Base-by-base conservation (phyloP, 1,139 yeast genomes). In the Suhomyces bribrorum region DNA sequence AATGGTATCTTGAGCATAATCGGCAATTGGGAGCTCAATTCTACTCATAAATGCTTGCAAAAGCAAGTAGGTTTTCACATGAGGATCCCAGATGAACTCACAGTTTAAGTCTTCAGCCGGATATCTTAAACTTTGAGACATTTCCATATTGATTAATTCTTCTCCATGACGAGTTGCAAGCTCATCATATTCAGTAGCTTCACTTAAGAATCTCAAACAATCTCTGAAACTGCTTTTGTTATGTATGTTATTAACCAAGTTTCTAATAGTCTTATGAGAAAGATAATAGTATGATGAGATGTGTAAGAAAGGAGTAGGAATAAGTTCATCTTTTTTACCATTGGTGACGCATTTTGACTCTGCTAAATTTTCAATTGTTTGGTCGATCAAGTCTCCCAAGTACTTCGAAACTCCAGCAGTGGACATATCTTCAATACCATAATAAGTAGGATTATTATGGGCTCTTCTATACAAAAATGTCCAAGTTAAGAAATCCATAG, bases 121-220 rank as follows among this genome's bases (percentile, higher is more conserved):
- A 53, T 79, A 92, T 43, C 94, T 73, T 71, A 89, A 76, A 34
- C 81, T 81, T 46, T 81, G 82, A 2, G 96, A 88, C 78, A 94
- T 75, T 55, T 90, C 97, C 69, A 82, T 80, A 61, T 92, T 92
- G 66, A 90, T 84, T 45, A 90, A 69, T 54, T 90, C 97, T 65
- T 92, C 97, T 29, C 96, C 96, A 55, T 92, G 97, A 50, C 97
- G 77, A 1, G 95, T 90, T 3, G 97, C 95, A 28, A 90, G 66
- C 51, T 89, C 97, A 57, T 90, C 90, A 55, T 88, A 92, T 62
- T 92, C 99, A 0, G 83, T 69, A 0, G 97, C 96, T 44, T 83
- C 79, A 32, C 94, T 77, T 35, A 92, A 67, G 70, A 85, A 75
- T 48, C 75, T 74, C 45, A 92, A 66, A 52, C 92, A 83, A 18